Base-by-base conservation (phyloP, 2,329 filamentous ascomycete species). In the Penicillium hordei region DNA sequence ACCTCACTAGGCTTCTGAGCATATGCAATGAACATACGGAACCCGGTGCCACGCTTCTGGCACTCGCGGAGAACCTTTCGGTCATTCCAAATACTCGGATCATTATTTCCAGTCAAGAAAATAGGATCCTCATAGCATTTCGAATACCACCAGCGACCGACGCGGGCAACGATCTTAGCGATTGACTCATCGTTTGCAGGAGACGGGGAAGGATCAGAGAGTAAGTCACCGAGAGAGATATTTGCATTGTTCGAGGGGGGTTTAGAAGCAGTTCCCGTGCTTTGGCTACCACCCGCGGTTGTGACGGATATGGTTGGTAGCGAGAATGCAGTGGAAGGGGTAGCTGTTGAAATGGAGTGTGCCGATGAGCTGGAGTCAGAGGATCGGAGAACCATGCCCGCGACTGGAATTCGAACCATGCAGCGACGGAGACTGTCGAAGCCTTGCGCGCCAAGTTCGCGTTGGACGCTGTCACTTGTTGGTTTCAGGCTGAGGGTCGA, bases 101-200 rank as follows among this genome's bases (percentile, higher is more conserved):
- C 78, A 48, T 79, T 76, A 49, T 80, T 72, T 49, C 78, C 72
- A 2, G 49, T 75, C 1, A 75, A 71, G 58, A 84, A 74, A 9
- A 87, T 80, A 5, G 83, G 81, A 56, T 83, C 85, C 75, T 97
- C 93, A 72, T 97, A 97, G 79, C 93, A 97, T 52, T 89, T 86
- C 10, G 86, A 90, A 75, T 96, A 97, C 94, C 94, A 99, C 91
- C 93, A 97, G 43, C 94, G 84, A 2, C 92, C 93, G 12, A 97
- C 93, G 61, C 87, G 89, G 17, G 92, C 89, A 23, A 97, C 92
- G 82, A 96, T 96, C 70, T 91, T 93, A 15, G 91, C 91, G 70
- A 97, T 96, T 64, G 86, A 88, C 69, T 92, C 90, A 65, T 96
- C 91, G 23, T 89, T 88, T 15, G 83, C 79, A 0, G 85, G 81